These are phyloP conservation scores for bread wheat (Triticum aestivum) DNA, from an alignment of 176 grass and related monocot species.

Conservation along the genomic window DNA sequence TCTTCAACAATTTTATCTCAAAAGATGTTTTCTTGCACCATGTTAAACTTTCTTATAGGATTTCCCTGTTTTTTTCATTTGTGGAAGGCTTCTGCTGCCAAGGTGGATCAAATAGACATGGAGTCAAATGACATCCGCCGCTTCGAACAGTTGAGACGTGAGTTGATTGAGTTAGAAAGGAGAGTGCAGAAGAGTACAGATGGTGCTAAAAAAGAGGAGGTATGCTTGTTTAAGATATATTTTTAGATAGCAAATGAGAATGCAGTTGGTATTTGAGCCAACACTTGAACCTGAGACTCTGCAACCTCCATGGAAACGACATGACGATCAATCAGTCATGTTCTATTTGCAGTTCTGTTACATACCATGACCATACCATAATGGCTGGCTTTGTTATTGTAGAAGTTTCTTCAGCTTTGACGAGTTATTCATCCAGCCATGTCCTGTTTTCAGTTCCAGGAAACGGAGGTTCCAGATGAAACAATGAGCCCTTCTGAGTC, in stretches of 20 bases:
- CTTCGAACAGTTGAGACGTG: constrained; percentile 72
- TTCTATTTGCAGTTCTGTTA: constrained; percentile 17
- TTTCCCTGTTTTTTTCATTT: constrained; percentile 1
- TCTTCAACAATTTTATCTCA: constrained; percentile 17
- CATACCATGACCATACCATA: constrained; percentile 27
- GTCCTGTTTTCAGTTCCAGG: constrained; percentile 58
- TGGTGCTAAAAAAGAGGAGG: constrained; percentile 60
- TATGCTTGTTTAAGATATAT: constrained; percentile 41
- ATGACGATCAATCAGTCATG: constrained; percentile 15
- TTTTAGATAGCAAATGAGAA: not conserved
- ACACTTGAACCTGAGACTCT: constrained; percentile 19
- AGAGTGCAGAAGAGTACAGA: constrained; percentile 83
- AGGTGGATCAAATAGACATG: constrained; percentile 49
- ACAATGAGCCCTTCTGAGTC: constrained; percentile 26
- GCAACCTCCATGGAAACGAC: not conserved
- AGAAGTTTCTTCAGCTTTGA: not conserved
- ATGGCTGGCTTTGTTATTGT: not conserved
- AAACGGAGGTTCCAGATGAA: constrained; percentile 36
- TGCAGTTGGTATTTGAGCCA: constrained; percentile 7
- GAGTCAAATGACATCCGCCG: constrained; percentile 69
- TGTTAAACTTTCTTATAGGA: constrained; percentile 23
- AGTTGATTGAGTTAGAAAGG: constrained; percentile 90
- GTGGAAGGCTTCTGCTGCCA: constrained; percentile 40
- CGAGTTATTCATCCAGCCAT: constrained; percentile 14
- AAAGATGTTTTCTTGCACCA: not conserved